phyloP scores from a whole-genome alignment of 495 filamentous ascomycete species.

The Xylaria castorea region DNA sequence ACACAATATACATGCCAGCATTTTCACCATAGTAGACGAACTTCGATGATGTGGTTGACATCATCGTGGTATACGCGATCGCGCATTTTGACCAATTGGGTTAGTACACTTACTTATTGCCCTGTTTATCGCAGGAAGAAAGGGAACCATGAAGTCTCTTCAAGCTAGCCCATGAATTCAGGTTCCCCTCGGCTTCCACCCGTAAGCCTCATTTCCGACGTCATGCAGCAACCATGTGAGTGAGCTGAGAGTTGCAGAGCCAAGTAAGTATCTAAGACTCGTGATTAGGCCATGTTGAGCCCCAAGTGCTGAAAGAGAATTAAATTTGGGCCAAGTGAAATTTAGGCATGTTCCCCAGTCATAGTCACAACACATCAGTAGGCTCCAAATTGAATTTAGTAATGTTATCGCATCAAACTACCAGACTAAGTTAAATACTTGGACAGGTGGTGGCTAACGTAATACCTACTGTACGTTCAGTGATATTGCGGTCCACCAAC shows the following conservation, averaged over 20 bases:
- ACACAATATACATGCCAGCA: not conserved
- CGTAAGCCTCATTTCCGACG: conserved; percentile 16
- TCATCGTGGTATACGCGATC: not conserved
- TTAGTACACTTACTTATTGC: not conserved
- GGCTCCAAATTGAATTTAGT: not conserved
- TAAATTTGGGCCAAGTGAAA: not conserved
- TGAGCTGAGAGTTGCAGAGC: conserved; percentile 14
- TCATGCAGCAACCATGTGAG: conserved; percentile 12
- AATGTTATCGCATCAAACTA: conserved; percentile 5
- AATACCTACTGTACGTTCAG: not conserved
- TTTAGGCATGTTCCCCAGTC: conserved; percentile 5
- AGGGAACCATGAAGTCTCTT: not conserved
- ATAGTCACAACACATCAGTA: not conserved
- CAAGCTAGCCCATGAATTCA: not conserved
- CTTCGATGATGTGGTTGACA: not conserved
- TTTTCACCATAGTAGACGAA: not conserved
- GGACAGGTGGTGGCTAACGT: conserved; percentile 1
- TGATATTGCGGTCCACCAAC: conserved; percentile 2
- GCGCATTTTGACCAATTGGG: not conserved
- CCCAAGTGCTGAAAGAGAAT: conserved; percentile 1
- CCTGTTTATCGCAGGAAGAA: not conserved
- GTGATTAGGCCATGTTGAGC: not conserved
- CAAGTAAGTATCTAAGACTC: not conserved
- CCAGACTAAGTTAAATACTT: conserved; percentile 1
- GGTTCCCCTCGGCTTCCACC: not conserved